phyloP scores from a whole-genome alignment of 2,329 filamentous ascomycete genomes.

The Colletotrichum chlorophyti region DNA sequence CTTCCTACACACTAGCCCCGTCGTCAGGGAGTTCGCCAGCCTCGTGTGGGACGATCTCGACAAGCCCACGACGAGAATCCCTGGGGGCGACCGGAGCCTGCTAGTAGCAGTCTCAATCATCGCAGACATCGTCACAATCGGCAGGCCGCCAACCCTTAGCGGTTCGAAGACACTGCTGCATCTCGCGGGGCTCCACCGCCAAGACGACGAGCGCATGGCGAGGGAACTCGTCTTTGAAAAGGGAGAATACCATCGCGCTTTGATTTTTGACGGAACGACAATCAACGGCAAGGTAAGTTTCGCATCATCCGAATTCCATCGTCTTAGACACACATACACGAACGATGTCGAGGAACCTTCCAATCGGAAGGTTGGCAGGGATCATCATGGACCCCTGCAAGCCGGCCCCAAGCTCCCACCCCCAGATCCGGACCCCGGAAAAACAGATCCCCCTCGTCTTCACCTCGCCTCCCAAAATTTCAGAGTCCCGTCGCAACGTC shows the following conservation, averaged over 20 bases:
- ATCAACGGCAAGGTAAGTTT: not conserved
- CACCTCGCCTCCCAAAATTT: slow-evolving; percentile 4
- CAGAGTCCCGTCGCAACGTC: not conserved
- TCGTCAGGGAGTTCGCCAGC: slow-evolving; percentile 5
- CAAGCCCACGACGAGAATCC: too few species aligned
- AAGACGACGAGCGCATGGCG: not conserved
- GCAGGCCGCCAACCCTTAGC: not conserved
- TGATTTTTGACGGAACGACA: not conserved
- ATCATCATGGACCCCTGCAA: not conserved
- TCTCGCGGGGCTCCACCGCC: not conserved
- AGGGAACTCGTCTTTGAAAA: not conserved
- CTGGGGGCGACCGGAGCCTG: not conserved
- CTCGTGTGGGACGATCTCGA: too few species aligned
- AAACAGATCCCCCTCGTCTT: slow-evolving; percentile 3
- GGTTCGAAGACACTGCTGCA: not conserved
- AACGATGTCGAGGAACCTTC: too few species aligned
- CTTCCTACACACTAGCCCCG: not conserved
- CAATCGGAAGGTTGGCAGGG: not conserved
- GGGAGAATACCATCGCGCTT: not conserved
- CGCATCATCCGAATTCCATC: not conserved
- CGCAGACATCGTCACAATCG: not conserved
- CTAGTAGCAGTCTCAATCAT: not conserved
- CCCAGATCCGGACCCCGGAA: not conserved
- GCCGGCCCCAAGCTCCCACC: not conserved
- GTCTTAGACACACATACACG: too few species aligned